Evolutionary conservation across 2,329 filamentous ascomycete species (phyloP).

Genomic region (Myriosclerotinia scirpicola): DNA sequence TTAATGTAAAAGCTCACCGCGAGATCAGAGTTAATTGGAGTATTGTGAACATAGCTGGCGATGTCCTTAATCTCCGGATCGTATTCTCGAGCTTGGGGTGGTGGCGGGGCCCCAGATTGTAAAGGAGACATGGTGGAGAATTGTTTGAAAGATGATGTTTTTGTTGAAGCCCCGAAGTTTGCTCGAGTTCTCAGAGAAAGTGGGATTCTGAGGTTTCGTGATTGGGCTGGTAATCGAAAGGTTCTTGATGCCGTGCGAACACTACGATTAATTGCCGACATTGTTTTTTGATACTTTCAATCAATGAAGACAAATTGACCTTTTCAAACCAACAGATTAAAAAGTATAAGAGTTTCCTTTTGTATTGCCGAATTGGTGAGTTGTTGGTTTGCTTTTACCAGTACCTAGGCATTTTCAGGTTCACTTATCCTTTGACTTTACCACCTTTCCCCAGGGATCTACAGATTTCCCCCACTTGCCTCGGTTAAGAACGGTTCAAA

Average conservation of each 20-base stretch:
- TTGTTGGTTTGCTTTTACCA: not conserved
- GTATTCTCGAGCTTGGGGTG: constrained; percentile 61
- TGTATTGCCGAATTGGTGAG: not conserved
- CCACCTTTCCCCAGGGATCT: constrained; percentile 19
- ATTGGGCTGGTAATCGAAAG: constrained; percentile 36
- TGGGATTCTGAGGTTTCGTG: constrained; percentile 35
- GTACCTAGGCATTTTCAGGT: constrained; percentile 2
- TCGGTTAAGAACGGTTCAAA: constrained; percentile 20
- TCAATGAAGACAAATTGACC: not conserved
- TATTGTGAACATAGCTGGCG: constrained; percentile 91
- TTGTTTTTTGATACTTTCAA: constrained; percentile 26
- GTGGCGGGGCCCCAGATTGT: constrained; percentile 48
- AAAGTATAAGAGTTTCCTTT: not conserved
- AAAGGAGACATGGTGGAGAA: constrained; percentile 43
- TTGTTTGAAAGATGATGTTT: constrained; percentile 31
- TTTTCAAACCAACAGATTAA: not conserved
- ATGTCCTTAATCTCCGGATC: constrained; percentile 95
- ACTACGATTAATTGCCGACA: constrained; percentile 40
- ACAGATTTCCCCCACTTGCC: constrained; percentile 3
- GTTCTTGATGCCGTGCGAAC: constrained; percentile 38
- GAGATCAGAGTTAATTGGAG: constrained; percentile 84
- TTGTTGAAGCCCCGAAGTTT: constrained; percentile 29
- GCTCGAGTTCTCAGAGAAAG: constrained; percentile 33
- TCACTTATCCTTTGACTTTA: not conserved
- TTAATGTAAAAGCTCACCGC: constrained; percentile 64